phyloP scores from a whole-genome alignment of 2,329 filamentous ascomycete genomes.

The Helotiales sp. region DNA sequence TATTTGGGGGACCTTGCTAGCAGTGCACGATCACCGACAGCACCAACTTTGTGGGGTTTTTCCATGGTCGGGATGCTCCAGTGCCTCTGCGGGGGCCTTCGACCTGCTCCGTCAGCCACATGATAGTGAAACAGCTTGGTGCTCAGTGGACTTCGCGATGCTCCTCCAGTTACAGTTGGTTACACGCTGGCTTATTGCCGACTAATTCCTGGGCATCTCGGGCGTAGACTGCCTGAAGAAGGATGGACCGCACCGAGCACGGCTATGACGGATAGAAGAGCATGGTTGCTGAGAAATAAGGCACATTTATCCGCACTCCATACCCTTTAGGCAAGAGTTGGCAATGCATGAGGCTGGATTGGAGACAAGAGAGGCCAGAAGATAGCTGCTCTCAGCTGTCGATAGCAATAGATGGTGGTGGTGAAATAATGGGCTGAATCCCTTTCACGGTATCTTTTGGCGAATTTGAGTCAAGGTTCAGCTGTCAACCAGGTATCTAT shows the following conservation, averaged over 20 bases:
- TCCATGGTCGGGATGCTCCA: constrained; percentile 11
- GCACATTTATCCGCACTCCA: neutral
- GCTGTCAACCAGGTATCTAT: neutral
- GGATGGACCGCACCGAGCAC: neutral
- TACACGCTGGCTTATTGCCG: neutral
- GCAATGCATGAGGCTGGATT: neutral
- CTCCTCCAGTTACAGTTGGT: neutral
- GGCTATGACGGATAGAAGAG: neutral
- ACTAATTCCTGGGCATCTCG: neutral
- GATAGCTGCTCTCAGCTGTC: neutral
- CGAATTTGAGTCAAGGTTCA: neutral
- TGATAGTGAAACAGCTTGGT: neutral
- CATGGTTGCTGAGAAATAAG: neutral
- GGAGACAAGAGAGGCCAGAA: neutral
- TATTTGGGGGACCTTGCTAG: constrained; percentile 9
- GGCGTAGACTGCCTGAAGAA: neutral
- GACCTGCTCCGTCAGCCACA: neutral
- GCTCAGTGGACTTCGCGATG: neutral
- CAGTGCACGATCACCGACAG: constrained; percentile 4
- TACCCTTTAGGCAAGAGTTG: neutral
- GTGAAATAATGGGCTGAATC: too few species aligned
- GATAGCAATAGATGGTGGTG: neutral
- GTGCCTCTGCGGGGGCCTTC: constrained; percentile 5
- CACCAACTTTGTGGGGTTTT: too few species aligned
- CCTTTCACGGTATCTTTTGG: neutral